Percentiles rank a stretch among this genome's conserved stretches.
Conservation (phyloP, 179 eudicot genomes). For the Drosera spatulata region DNA sequence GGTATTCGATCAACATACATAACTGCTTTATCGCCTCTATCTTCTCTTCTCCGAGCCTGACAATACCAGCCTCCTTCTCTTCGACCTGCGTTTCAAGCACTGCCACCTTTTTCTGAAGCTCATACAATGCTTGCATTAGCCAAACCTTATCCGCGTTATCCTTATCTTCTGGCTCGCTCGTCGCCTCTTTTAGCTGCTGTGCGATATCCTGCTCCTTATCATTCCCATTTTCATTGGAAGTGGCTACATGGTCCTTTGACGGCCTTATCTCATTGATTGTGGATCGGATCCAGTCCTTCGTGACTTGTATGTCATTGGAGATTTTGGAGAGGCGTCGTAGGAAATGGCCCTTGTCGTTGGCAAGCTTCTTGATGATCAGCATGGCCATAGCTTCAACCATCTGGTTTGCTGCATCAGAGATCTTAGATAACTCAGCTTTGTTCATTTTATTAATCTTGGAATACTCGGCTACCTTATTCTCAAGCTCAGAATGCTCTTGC, state of each 20-base stretch:
- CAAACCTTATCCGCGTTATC: constrained; percentile 22
- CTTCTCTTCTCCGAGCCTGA: constrained; percentile 50
- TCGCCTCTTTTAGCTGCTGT: constrained; percentile 25
- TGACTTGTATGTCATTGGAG: constrained; percentile 45
- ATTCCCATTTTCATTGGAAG: constrained; percentile 14
- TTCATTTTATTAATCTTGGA: too few relatives aligned
- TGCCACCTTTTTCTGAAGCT: constrained; percentile 25
- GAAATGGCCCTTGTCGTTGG: constrained; percentile 31
- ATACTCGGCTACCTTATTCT: too few relatives aligned
- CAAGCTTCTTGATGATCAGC: constrained; percentile 16
- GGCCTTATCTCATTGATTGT: constrained; percentile 31
- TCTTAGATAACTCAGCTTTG: too few relatives aligned
- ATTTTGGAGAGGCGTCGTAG: constrained; percentile 39
- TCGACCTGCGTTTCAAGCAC: constrained; percentile 31
- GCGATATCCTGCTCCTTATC: constrained; percentile 35
- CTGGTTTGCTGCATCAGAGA: constrained; percentile 11
- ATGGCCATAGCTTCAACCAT: constrained; percentile 24
- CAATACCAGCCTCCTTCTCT: constrained; percentile 44
- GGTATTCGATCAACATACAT: constrained; percentile 76
- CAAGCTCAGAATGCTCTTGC: too few relatives aligned
- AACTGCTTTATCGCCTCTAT: constrained; percentile 79
- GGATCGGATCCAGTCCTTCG: constrained; percentile 49
- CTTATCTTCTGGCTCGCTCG: constrained; percentile 34
- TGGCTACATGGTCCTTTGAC: background rate
- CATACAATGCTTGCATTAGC: constrained; percentile 25